These are phyloP conservation scores for Axilococcus clingmanii DNA, from an alignment of 139 green algal species.

Conservation along the genomic window DNA sequence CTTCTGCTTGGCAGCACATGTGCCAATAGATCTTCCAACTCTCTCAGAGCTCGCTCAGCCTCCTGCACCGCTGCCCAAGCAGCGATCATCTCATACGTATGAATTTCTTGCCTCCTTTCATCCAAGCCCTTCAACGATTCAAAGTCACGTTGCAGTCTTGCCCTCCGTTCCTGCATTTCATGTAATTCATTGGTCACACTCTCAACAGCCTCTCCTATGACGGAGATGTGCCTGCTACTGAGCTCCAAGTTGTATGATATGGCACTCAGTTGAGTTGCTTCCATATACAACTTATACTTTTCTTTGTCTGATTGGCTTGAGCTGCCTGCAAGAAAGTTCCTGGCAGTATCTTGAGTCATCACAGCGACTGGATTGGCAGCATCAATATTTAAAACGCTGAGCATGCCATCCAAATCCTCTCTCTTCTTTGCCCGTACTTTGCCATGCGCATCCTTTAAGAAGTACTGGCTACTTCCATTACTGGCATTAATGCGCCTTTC, in stretches of 20 bases:
- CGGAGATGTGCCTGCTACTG: conserved; percentile 10
- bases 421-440: conserved; percentile 5
- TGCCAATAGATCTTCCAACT: neutral
- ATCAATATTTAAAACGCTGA: conserved; percentile 24
- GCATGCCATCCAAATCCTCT: conserved; percentile 27
- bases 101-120: neutral
- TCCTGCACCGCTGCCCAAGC: neutral
- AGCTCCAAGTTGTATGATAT: conserved; percentile 19
- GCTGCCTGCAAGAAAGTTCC: conserved; percentile 45
- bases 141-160: neutral
- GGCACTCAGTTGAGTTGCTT: conserved; percentile 43
- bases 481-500: conserved; percentile 35
- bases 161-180: neutral
- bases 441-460: conserved; percentile 12
- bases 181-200: neutral
- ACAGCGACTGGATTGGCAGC: conserved; percentile 31
- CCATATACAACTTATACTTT: conserved; percentile 67
- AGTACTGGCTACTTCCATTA: conserved; percentile 1
- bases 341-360: conserved; percentile 39
- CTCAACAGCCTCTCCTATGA: neutral
- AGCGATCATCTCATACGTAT: neutral
- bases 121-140: conserved; percentile 1
- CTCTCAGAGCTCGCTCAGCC: neutral
- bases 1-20: no score
- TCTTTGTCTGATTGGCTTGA: conserved; percentile 19